A percentile compares a stretch with the other conserved stretches of the same genome.
phyloP scores from a whole-genome alignment of 331 rosid species.

The Quercus lobata region DNA sequence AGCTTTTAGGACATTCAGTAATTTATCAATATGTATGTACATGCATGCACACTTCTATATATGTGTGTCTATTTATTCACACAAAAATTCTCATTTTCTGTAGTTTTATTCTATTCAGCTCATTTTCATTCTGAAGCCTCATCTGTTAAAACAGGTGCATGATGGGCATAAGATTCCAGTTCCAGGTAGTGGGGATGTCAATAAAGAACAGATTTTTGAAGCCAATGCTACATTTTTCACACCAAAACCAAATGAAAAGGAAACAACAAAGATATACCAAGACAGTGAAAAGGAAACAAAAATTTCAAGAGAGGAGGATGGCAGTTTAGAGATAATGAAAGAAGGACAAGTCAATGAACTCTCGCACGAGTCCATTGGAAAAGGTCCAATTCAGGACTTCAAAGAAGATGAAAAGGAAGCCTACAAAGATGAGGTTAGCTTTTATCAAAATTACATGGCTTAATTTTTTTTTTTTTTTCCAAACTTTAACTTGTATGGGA shows the following conservation, averaged over 20 bases:
- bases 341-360: conserved; percentile 12
- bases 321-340: conserved; percentile 5
- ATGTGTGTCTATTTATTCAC: not conserved
- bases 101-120: not conserved
- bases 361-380: conserved; percentile 16
- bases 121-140: conserved; percentile 4
- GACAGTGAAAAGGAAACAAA: conserved; percentile 12
- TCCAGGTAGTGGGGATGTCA: conserved; percentile 1
- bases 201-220: conserved; percentile 3
- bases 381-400: conserved; percentile 3
- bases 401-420: conserved; percentile 5
- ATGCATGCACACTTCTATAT: not conserved
- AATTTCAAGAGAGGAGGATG: conserved; percentile 15
- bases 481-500: not conserved
- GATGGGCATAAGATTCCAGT: conserved; percentile 6
- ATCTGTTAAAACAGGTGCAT: conserved; percentile 26
- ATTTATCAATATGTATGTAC: not conserved
- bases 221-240: not conserved
- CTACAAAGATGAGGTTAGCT: conserved; percentile 27
- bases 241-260: conserved; percentile 21
- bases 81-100: not conserved
- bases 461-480: not conserved
- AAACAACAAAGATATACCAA: conserved; percentile 6
- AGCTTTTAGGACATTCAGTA: no score
- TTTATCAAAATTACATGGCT: not conserved